Percentiles rank a stretch among this genome's conserved stretches.
These are phyloP conservation scores for Lasiodiplodia citricola DNA, from an alignment of 2,329 filamentous ascomycete genomes.

Conservation along the genomic window DNA sequence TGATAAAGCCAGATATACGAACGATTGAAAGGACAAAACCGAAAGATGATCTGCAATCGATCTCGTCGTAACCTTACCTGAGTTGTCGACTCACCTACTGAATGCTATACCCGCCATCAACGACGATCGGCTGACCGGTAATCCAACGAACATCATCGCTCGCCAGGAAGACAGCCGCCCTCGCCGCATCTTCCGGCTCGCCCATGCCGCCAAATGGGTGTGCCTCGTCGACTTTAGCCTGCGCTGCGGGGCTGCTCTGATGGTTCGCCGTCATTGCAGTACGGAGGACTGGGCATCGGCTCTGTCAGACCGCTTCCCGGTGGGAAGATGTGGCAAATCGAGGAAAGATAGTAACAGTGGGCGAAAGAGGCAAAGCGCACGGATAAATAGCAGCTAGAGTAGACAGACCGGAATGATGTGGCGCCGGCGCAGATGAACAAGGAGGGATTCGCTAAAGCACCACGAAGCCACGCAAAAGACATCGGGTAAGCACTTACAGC, in stretches of 20 bases:
- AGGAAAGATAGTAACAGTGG: not conserved
- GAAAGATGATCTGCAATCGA: not conserved
- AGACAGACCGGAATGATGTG: not conserved
- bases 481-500: conserved; percentile 39
- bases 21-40: not conserved
- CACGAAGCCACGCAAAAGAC: not conserved
- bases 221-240: conserved; percentile 32
- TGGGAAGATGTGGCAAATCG: not conserved
- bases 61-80: not conserved
- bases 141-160: conserved; percentile 52
- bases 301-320: conserved; percentile 1
- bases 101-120: conserved; percentile 49
- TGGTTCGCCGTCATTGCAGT: conserved; percentile 47
- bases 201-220: conserved; percentile 42
- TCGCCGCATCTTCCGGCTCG: conserved; percentile 33
- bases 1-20: not conserved
- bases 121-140: conserved; percentile 46
- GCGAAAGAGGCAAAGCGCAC: not conserved
- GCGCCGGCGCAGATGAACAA: not conserved
- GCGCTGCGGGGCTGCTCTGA: conserved; percentile 38
- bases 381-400: not conserved
- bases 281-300: conserved; percentile 34
- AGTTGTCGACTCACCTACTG: not conserved
- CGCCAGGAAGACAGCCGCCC: conserved; percentile 49
- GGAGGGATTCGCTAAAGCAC: not conserved